phyloP scores from a whole-genome alignment of 441 rosid genomes.

The Croton setiger region DNA sequence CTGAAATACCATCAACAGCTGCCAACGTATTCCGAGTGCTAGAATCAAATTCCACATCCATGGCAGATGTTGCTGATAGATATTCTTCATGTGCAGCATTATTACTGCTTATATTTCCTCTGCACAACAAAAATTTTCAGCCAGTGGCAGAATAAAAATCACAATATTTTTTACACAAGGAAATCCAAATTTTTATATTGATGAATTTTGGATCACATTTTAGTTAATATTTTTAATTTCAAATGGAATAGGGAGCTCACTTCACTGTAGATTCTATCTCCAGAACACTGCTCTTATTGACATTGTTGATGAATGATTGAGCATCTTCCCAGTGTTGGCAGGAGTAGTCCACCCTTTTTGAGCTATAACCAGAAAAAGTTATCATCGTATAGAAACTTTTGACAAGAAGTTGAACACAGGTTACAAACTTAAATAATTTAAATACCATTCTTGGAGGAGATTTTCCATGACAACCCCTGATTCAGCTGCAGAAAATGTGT shows the following conservation, averaged over 20 bases:
- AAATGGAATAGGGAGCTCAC: constrained; percentile 34
- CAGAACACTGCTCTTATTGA: constrained; percentile 32
- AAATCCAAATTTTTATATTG: no score
- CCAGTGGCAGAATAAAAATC: no score
- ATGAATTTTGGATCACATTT: no score
- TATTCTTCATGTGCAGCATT: constrained; percentile 36
- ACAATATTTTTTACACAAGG: background rate
- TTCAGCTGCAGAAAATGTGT: constrained; percentile 61
- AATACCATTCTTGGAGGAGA: constrained; percentile 64
- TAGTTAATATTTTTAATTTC: no score
- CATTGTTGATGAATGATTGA: constrained; percentile 34
- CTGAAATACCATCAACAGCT: constrained; percentile 59
- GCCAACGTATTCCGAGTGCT: constrained; percentile 34
- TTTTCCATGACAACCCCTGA: constrained; percentile 47
- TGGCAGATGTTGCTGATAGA: constrained; percentile 38
- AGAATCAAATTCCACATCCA: constrained; percentile 40
- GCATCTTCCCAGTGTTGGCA: constrained; percentile 55
- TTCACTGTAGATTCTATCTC: constrained; percentile 39
- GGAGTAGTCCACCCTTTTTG: constrained; percentile 40
- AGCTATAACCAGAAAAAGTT: constrained; percentile 44
- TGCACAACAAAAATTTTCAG: constrained; percentile 28
- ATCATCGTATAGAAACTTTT: background rate
- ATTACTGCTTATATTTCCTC: constrained; percentile 42
- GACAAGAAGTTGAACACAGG: no score
- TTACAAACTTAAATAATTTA: no score